Evolutionary conservation across 495 filamentous ascomycete genomes (phyloP), one percentile per base, ranked within the genome.

Genomic region (Daldinia childiae): DNA sequence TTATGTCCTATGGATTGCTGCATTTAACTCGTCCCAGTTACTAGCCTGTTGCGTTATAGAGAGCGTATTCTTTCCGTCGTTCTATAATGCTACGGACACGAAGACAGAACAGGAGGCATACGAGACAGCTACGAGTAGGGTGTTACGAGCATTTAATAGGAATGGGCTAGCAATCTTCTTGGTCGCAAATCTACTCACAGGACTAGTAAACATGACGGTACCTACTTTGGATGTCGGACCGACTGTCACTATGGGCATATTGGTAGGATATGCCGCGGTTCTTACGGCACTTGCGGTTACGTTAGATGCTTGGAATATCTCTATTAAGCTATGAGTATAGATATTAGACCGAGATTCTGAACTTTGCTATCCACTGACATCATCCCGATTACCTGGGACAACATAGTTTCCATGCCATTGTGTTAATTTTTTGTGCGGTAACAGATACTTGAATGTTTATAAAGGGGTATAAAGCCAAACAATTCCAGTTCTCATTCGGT

Each of bases 121-220:
- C 69, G 82, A 83, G 54, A 77, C 80, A 26, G 90, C 91, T 11
- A 97, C 92, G 21, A 97, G 94, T 73, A 84, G 79, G 45, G 85
- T 98, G 30, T 77, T 99, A 51, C 80, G 87, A 39, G 91, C 93
- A 1, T 96, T 91, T 77, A 99, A 99, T 74, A 85, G 90, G 43
- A 96, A 97, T 58, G 96, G 95, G 0, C 80, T 99, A 21, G 89
- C 89, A 0, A 80, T 98, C 1, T 99, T 99, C 78, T 79, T 99
- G 61, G 73, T 93, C 24, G 93, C 96, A 4, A 99, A 98, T 75
- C 78, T 98, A 19, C 78, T 97, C 58, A 98, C 95, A 1, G 95
- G 95, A 3, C 76, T 91, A 4, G 92, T 98, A 43, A 98, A 99
- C 77, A 78, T 99, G 79, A 91, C 88, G 24, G 76, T 98, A 12